phyloP scores from a whole-genome alignment of 2,329 filamentous ascomycete species.

The Neoscytalidium dimidiatum region DNA sequence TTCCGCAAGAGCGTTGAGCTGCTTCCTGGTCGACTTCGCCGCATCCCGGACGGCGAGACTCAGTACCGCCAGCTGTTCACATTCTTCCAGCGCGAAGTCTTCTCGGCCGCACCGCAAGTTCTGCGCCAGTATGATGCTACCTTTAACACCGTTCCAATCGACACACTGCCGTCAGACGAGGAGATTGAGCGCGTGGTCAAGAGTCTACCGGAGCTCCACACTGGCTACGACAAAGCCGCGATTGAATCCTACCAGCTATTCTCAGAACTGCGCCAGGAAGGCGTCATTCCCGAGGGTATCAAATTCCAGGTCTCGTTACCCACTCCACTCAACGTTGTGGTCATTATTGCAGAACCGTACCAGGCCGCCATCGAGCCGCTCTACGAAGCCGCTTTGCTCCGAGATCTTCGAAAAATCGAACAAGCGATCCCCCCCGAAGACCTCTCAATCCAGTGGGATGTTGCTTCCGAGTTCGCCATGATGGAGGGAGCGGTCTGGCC shows the following conservation, averaged over 20 bases:
- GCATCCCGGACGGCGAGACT: constrained; percentile 26
- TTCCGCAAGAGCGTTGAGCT: constrained; percentile 16
- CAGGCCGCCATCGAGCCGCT: constrained; percentile 32
- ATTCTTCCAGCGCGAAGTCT: constrained; percentile 20
- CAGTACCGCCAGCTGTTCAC: constrained; percentile 22
- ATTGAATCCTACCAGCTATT: constrained; percentile 37
- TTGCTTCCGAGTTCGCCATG: constrained; percentile 36
- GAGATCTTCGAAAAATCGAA: constrained; percentile 32
- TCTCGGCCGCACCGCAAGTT: constrained; percentile 16
- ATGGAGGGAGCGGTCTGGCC: constrained; percentile 27
- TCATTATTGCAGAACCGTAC: constrained; percentile 28
- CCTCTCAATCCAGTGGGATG: constrained; percentile 40
- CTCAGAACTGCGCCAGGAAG: constrained; percentile 30
- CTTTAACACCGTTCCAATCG: background rate
- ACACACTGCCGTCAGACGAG: background rate
- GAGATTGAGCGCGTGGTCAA: constrained; percentile 18
- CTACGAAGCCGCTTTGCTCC: constrained; percentile 36
- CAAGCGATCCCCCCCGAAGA: constrained; percentile 35
- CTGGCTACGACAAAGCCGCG: constrained; percentile 35
- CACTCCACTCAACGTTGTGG: constrained; percentile 25
- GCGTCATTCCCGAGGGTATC: constrained; percentile 30
- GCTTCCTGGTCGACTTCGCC: constrained; percentile 22
- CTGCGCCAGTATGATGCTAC: constrained; percentile 9
- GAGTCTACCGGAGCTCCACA: constrained; percentile 25
- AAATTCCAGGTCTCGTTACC: constrained; percentile 40